phyloP scores from a whole-genome alignment of 1,284 basidiomycete species.

The Termitomyces sp. region DNA sequence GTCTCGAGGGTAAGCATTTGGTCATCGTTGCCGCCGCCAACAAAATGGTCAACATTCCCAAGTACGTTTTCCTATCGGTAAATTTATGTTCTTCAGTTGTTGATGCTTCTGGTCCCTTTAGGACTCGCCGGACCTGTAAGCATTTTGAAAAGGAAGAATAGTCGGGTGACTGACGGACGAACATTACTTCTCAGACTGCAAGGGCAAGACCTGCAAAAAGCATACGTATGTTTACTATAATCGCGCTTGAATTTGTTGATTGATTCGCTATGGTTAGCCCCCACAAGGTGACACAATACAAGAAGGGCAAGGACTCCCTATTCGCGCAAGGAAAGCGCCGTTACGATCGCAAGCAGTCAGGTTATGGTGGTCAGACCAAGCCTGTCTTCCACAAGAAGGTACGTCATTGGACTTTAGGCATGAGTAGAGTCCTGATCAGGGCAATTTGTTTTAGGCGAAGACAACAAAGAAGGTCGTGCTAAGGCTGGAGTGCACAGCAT shows the following conservation, averaged over 20 bases:
- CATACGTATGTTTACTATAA: slow-evolving; percentile 79
- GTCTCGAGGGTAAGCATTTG: slow-evolving; percentile 15
- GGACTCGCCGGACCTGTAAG: slow-evolving; percentile 84
- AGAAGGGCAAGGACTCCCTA: slow-evolving; percentile 96
- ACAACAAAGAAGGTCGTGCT: slow-evolving; percentile 99
- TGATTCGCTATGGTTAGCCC: slow-evolving; percentile 43
- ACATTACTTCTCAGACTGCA: slow-evolving; percentile 69
- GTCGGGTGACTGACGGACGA: slow-evolving; percentile 4
- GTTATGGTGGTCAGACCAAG: slow-evolving; percentile 99
- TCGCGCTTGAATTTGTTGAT: neutral
- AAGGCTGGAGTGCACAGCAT: slow-evolving; percentile 94
- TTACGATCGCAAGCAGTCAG: slow-evolving; percentile 98
- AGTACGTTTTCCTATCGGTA: slow-evolving; percentile 46
- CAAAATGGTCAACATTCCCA: slow-evolving; percentile 90
- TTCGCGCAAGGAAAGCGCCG: slow-evolving; percentile 99
- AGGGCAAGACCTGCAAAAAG: slow-evolving; percentile 97
- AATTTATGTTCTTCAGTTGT: slow-evolving; percentile 19
- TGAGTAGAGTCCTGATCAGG: neutral
- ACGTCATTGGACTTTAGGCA: slow-evolving; percentile 20
- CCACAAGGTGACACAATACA: slow-evolving; percentile 98
- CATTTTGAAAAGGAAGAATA: slow-evolving; percentile 14
- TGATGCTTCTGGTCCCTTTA: slow-evolving; percentile 26
- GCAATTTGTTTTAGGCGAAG: slow-evolving; percentile 60
- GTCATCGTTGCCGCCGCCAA: slow-evolving; percentile 30
- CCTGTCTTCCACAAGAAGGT: slow-evolving; percentile 99